phyloP scores from a whole-genome alignment of 2,329 filamentous ascomycete species.

The Nemania bipapillata region DNA sequence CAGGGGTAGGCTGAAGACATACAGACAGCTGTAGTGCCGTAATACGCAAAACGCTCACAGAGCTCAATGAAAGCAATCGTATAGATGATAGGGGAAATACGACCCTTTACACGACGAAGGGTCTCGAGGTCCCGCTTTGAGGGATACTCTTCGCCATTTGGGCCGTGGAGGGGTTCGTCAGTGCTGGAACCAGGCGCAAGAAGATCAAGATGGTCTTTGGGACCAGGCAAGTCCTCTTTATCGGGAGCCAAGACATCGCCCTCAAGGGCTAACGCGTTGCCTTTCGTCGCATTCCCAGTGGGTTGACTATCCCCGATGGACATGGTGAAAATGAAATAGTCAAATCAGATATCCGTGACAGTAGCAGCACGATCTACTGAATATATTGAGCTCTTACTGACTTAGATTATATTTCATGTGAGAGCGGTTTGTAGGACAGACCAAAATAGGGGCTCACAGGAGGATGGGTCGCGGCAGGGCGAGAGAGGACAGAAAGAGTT shows the following conservation, averaged over 20 bases:
- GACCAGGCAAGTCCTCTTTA: slow-evolving; percentile 5
- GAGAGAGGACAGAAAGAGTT: too few species aligned
- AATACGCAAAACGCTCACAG: slow-evolving; percentile 70
- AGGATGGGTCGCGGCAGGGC: too few species aligned
- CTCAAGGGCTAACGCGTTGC: slow-evolving; percentile 16
- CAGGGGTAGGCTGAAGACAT: slow-evolving; percentile 47
- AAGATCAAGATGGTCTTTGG: slow-evolving; percentile 27
- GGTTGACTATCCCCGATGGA: slow-evolving; percentile 34
- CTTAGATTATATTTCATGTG: too few species aligned
- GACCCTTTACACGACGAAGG: slow-evolving; percentile 40
- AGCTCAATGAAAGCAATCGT: slow-evolving; percentile 42
- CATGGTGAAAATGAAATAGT: slow-evolving; percentile 36
- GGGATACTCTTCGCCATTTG: slow-evolving; percentile 43
- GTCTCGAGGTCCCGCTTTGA: slow-evolving; percentile 37
- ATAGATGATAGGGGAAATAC: slow-evolving; percentile 38
- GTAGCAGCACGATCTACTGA: too few species aligned
- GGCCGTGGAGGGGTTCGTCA: slow-evolving; percentile 44
- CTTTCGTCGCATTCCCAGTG: slow-evolving; percentile 33
- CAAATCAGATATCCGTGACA: too few species aligned
- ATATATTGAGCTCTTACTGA: too few species aligned
- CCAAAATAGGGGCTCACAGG: too few species aligned
- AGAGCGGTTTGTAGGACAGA: too few species aligned
- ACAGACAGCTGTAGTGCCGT: slow-evolving; percentile 70
- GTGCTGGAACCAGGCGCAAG: slow-evolving; percentile 37
- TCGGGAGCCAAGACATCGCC: slow-evolving; percentile 32